Evolutionary conservation across 768 basidiomycete species (phyloP), one percentile per base, ranked within the genome.

Genomic region (Solioccasus polychromus): DNA sequence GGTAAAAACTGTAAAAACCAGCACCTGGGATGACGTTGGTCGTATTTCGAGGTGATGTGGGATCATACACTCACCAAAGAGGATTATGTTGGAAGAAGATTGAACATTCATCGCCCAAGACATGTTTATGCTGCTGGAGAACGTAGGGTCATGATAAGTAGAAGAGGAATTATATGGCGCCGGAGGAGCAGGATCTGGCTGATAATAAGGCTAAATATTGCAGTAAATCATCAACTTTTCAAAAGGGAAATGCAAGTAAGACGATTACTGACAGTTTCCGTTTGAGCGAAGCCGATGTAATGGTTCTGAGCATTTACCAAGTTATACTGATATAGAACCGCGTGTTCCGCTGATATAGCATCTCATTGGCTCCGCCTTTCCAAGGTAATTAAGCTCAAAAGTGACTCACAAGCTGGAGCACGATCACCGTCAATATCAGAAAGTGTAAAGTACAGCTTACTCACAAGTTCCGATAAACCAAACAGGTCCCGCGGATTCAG

Each of bases 401-500:
- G 39, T 1, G 1, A 46, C 56, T 49, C 28, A 64, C 63, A 64
- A 35, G 57, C 57, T 60, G 20, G 22, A 25, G 8, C 11, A 17
- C 2, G 14, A 26, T 0, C 15, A 25, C 15, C 15, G 22, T 60
- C 38, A 58, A 31, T 4, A 25, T 34, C 26, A 17, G 15, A 0
- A 37, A 31, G 19, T 8, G 23, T 4, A 29, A 23, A 31, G 3
- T 15, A 29, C 10, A 1, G 29, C 24, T 11, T 8, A 55, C 64
- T 35, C 20, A 65, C 63, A 51, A 23, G 87, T 88, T 23, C 88
- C 88, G 50, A 90, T 79, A 61, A 90, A 51, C 88, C 87, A 89
- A 18, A 88, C 84, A 1, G 88, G 88, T 1, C 88, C 88, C n/a
- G 69, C 67, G 4, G 83, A 85, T 59, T 90, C 79, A 0, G 83